These are phyloP conservation scores for Barnettozyma siamensis DNA, from an alignment of 805 yeast genomes.

Conservation along the genomic window DNA sequence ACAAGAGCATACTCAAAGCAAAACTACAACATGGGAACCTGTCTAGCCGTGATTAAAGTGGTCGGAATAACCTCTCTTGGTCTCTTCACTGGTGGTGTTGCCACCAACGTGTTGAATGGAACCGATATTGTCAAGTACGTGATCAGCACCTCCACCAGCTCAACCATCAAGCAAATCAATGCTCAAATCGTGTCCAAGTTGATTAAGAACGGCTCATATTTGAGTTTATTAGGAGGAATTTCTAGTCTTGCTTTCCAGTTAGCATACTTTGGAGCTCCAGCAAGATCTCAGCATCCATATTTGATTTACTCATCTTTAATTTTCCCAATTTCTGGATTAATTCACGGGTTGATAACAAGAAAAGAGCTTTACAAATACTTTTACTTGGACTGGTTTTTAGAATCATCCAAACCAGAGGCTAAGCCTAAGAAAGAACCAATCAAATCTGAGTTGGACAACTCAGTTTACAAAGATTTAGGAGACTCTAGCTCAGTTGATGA, in stretches of 20 bases:
- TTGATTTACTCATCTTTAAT: slow-evolving; percentile 42
- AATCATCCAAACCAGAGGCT: slow-evolving; percentile 2
- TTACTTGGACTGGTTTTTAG: slow-evolving; percentile 8
- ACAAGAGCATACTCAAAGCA: no score
- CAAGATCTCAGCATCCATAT: slow-evolving; percentile 62
- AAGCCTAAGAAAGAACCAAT: slow-evolving; percentile 27
- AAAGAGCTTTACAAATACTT: slow-evolving; percentile 6
- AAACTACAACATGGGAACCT: slow-evolving; percentile 38
- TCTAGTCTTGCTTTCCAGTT: slow-evolving; percentile 46
- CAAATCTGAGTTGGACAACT: slow-evolving; percentile 39
- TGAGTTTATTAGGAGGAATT: slow-evolving; percentile 37
- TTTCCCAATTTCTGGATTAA: slow-evolving; percentile 18
- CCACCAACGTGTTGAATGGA: slow-evolving; percentile 26
- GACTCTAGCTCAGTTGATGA: slow-evolving; percentile 15
- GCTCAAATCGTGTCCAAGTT: slow-evolving; percentile 17
- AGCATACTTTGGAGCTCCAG: slow-evolving; percentile 54
- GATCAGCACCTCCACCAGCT: slow-evolving; percentile 28
- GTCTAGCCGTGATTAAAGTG: slow-evolving; percentile 52
- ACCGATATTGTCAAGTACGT: slow-evolving; percentile 27
- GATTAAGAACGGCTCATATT: slow-evolving; percentile 21
- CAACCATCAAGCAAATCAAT: slow-evolving; percentile 18
- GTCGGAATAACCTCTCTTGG: slow-evolving; percentile 66
- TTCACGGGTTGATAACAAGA: slow-evolving; percentile 12
- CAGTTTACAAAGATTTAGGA: slow-evolving; percentile 40
- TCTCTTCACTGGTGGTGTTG: slow-evolving; percentile 47